A percentile compares a stretch with the other conserved stretches of the same genome.
These are phyloP conservation scores for Beta macrorhiza DNA, from an alignment of 179 eudicot species.

Conservation along the genomic window DNA sequence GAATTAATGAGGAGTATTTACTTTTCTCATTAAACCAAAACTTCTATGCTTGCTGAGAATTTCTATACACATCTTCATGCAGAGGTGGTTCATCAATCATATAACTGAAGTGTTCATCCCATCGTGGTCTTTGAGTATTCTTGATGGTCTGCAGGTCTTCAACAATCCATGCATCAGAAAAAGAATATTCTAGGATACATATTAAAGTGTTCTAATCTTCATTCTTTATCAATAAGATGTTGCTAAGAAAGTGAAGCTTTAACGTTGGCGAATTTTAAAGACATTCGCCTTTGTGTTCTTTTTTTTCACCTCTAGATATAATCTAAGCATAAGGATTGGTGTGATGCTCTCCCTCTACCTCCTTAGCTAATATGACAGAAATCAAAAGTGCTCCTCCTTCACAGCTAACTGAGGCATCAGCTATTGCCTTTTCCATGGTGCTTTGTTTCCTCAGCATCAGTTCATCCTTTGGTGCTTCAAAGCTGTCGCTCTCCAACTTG, in stretches of 20 bases:
- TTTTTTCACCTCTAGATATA: conserved; percentile 60
- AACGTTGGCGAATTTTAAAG: neutral
- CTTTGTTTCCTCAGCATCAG: conserved; percentile 30
- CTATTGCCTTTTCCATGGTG: conserved; percentile 20
- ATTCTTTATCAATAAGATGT: neutral
- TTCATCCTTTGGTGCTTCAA: conserved; percentile 32
- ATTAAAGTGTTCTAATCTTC: too few species aligned
- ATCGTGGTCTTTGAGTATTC: conserved; percentile 63
- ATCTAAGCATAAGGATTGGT: conserved; percentile 69
- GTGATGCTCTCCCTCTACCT: conserved; percentile 68
- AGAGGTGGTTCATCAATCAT: conserved; percentile 17
- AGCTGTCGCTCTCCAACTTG: conserved; percentile 46
- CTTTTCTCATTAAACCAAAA: conserved; percentile 64
- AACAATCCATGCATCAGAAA: neutral
- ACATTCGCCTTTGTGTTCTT: conserved; percentile 68
- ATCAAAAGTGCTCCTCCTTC: conserved; percentile 42
- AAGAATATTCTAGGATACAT: too few species aligned
- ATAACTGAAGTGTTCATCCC: conserved; percentile 35
- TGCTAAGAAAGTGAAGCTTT: neutral
- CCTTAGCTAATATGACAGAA: conserved; percentile 51
- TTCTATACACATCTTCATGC: conserved; percentile 59
- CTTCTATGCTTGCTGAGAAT: conserved; percentile 64
- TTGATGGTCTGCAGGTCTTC: conserved; percentile 47
- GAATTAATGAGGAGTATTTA: conserved; percentile 17
- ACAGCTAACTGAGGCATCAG: conserved; percentile 18